Evolutionary conservation across 2,329 filamentous ascomycete species (phyloP), one percentile per base, ranked within the genome.

Genomic region (Dryadomyces quercivorus): DNA sequence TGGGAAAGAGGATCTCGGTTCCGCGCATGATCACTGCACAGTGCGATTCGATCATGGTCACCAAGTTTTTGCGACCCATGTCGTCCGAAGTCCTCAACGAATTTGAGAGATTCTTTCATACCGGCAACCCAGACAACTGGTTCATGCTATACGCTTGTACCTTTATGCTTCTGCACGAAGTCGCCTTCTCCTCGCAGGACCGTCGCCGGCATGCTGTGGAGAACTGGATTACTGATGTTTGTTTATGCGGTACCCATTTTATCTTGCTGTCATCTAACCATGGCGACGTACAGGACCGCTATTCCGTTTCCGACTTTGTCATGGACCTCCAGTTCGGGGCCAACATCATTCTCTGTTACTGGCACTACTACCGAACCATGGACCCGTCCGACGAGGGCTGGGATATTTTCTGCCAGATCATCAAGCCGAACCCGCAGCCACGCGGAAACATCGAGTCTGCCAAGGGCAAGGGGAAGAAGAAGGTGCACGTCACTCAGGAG

Each of bases 321-420:
- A 66, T 71, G 40, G 62, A 69, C 6, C 64, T 77, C 2, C 75
- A 78, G 16, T 64, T 69, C 13, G 67, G 73, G 5, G 73, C 70
- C 31, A 75, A 72, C 51, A 70, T 70, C 52, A 63, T 77, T 31
- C 69, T 78, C 1, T 63, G 65, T 12, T 66, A 76, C 53, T 78
- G 76, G 76, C 72, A 75, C 50, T 78, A 77, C 59, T 78, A 71
- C 62, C 73, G 71, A 55, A 67, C 66, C 36, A 59, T 58, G 55
- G 56, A 59, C 16, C 59, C 75, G 9, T 57, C 61, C 38, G 57
- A 65, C 36, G 68, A 66, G 0, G 63, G 62, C 6, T 57, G 57
- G 18, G 58, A 57, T 5, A 64, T 66, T 21, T 57, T 59, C 6
- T 61, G 59, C 48, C 51, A 58, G 22, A 55, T 59, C 2, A 49